These are phyloP conservation scores for Oenanthe javanica DNA, from an alignment of 140 eudicot species.

Conservation along the genomic window DNA sequence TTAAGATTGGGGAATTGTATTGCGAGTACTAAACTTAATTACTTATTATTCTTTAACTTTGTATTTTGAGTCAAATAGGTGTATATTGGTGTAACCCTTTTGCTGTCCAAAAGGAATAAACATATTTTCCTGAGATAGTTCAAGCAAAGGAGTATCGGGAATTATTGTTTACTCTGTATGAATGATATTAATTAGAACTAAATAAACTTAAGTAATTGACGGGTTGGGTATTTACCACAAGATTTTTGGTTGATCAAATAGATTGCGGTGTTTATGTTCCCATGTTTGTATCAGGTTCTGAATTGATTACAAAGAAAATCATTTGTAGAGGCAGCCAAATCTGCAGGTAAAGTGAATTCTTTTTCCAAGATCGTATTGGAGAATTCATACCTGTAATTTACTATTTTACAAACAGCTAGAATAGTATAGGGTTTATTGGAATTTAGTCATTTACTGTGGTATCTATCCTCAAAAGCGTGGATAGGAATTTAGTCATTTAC, in stretches of 20 bases:
- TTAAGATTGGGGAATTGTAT: neutral
- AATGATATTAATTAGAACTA: neutral
- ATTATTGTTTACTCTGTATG: neutral
- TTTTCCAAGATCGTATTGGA: neutral
- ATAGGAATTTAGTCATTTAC: too few relatives aligned
- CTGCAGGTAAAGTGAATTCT: slow-evolving; percentile 29
- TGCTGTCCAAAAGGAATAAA: neutral
- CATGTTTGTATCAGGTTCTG: slow-evolving; percentile 43
- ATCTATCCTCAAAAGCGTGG: too few relatives aligned
- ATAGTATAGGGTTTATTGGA: neutral
- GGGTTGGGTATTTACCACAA: neutral
- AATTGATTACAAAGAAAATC: slow-evolving; percentile 69
- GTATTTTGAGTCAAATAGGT: neutral
- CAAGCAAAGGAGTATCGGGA: neutral
- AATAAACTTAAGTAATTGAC: neutral
- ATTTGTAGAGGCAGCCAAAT: slow-evolving; percentile 75
- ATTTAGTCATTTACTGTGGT: neutral
- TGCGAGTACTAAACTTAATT: neutral
- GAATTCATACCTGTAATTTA: neutral
- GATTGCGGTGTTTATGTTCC: neutral
- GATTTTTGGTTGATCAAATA: neutral
- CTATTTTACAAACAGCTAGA: neutral
- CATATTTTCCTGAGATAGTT: neutral
- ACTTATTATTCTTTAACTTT: neutral
- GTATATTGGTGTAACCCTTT: neutral